Conservation (phyloP, 345 rosid species). For the Eucalyptus pauciflora region DNA sequence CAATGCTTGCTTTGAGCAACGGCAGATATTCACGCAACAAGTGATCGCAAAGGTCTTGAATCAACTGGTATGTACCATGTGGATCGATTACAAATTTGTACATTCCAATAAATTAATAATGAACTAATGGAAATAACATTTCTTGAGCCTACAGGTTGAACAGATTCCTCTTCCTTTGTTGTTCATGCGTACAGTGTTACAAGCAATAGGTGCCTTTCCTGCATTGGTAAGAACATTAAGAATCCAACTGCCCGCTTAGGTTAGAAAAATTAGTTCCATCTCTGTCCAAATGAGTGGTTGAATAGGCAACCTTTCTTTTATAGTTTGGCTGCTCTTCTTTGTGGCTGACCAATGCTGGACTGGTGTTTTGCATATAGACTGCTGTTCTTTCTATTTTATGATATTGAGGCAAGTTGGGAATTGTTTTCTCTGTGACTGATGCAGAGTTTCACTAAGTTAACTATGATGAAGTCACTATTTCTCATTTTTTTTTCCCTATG, state of each 20-base stretch:
- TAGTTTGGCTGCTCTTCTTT: background rate
- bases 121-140: background rate
- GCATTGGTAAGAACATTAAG: background rate
- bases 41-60: constrained; percentile 92
- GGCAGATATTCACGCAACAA: constrained; percentile 82
- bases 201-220: constrained; percentile 94
- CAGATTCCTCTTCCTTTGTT: constrained; percentile 95
- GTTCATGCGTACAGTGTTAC: constrained; percentile 98
- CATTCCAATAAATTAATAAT: background rate
- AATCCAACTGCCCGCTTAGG: background rate
- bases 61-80: constrained; percentile 64
- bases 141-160: constrained; percentile 63
- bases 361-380: background rate
- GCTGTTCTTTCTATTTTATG: background rate
- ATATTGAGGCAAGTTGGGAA: background rate
- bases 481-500: background rate
- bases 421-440: background rate
- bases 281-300: background rate
- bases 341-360: background rate
- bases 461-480: background rate
- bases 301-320: background rate
- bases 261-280: background rate
- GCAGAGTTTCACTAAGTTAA: background rate
- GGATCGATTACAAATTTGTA: background rate
- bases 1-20: constrained; percentile 85